Conservation (phyloP, 1,139 yeast species). For the Lodderomyces metapsilosis region DNA sequence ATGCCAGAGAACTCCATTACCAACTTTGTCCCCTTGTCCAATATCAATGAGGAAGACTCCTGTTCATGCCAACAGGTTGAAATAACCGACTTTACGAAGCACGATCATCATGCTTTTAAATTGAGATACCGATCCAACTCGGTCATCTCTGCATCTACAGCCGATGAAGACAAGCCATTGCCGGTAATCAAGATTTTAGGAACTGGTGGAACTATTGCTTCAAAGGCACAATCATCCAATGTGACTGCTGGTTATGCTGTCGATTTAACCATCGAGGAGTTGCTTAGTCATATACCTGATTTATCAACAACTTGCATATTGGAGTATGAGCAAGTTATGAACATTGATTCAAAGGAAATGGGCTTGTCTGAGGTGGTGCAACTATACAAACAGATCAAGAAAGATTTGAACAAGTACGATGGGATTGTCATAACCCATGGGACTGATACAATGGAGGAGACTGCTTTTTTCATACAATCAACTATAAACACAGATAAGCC, state of each 20-base stretch:
- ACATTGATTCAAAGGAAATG: constrained; percentile 64
- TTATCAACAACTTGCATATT: constrained; percentile 55
- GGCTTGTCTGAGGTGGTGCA: constrained; percentile 38
- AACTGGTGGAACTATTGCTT: constrained; percentile 75
- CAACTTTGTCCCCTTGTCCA: constrained; percentile 7
- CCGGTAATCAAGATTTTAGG: constrained; percentile 60
- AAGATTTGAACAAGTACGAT: constrained; percentile 46
- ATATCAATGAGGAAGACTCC: background rate
- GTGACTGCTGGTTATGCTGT: constrained; percentile 71
- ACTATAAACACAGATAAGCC: constrained; percentile 59
- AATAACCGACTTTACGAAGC: constrained; percentile 4
- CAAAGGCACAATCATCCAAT: constrained; percentile 54
- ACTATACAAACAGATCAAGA: constrained; percentile 41
- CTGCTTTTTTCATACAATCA: constrained; percentile 64
- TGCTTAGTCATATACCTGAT: constrained; percentile 59
- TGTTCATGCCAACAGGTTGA: constrained; percentile 6
- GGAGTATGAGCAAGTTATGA: constrained; percentile 64
- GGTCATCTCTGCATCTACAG: constrained; percentile 9
- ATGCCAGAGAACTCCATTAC: constrained; percentile 4
- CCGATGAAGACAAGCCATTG: constrained; percentile 15
- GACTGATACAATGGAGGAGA: constrained; percentile 70
- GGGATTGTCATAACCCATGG: constrained; percentile 71
- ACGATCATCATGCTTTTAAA: constrained; percentile 13
- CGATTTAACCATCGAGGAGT: constrained; percentile 63
- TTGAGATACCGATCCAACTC: constrained; percentile 19